A percentile compares a stretch with the other conserved stretches of the same genome.
Conservation (phyloP, 306 rosid genomes). For the Corylus americana region DNA sequence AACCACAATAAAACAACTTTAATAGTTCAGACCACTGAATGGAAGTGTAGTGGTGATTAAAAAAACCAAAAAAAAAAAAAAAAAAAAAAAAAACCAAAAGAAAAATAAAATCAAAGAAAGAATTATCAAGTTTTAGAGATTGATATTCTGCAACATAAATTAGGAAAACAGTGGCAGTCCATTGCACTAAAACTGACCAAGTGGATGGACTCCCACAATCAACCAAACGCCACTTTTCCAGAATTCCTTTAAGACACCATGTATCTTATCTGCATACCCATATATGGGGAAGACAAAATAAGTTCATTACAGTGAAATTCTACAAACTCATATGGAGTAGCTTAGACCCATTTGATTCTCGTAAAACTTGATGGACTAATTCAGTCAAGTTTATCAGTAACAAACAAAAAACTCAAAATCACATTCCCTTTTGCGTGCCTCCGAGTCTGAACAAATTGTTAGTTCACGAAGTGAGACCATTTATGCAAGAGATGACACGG, state of each 20-base stretch:
- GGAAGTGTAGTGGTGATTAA: neutral
- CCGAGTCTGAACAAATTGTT: neutral
- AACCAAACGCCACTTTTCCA: neutral
- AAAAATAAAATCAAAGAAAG: neutral
- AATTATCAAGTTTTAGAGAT: neutral
- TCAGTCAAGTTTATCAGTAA: neutral
- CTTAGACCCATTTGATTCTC: neutral
- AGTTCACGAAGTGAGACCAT: neutral
- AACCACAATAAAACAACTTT: neutral
- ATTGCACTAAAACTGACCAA: neutral
- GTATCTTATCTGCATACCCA: neutral
- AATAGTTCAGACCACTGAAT: neutral
- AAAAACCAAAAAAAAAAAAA: too few relatives aligned
- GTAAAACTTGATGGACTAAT: neutral
- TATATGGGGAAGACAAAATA: neutral
- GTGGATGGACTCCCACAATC: neutral
- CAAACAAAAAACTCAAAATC: neutral
- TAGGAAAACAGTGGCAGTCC: neutral
- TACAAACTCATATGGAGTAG: too few relatives aligned
- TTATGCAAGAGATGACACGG: neutral
- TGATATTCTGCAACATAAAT: neutral
- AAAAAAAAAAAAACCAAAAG: too few relatives aligned
- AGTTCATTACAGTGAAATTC: neutral
- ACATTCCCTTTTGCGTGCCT: neutral
- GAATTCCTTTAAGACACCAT: neutral